Evolutionary conservation across 2,329 filamentous ascomycete species (phyloP), one percentile per base, ranked within the genome.

Genomic region (Hypomyces rosellus): DNA sequence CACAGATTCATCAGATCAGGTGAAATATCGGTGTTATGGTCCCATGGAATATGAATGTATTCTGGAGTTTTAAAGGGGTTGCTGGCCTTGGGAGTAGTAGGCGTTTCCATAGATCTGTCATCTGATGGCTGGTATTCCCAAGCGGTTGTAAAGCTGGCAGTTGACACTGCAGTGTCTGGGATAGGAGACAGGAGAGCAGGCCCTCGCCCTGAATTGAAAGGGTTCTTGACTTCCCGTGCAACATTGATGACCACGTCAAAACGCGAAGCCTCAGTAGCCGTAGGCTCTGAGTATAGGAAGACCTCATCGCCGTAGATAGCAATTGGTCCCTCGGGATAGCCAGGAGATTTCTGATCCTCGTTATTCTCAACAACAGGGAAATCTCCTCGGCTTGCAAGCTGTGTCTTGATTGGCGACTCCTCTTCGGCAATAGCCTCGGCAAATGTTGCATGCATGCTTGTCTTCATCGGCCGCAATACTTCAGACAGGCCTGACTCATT

Each of bases 231-330:
- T 67, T 95, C 88, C 51, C 85, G 84, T 1, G 88, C 88, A 6
- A 92, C 88, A 56, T 95, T 95, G 62, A 93, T 83, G 15, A 95
- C 82, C 3, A 92, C 85, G 59, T 93, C 89, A 57, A 91, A 95
- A 34, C 80, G 76, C 11, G 84, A 76, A 2, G 88, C 88, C 63
- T 91, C 86, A 38, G 90, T 84, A 0, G 84, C 84, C 1, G 85
- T 88, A 1, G 88, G 88, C 63, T 95, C 88, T 38, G 88, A 74
- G 61, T 91, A 95, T 1, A 93, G 75, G 62, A 84, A 90, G 7
- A 95, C 82, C 41, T 85, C 80, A 51, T 88, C 84, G 48, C 82
- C 83, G 57, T 92, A 91, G 46, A 95, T 91, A 58, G 86, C 84
- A 48, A 92, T 85, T 1, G 88, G 89, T 0, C 88, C 88, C 57